Base-by-base conservation (phyloP, 2,329 filamentous ascomycete species). In the Didymella glomerata region DNA sequence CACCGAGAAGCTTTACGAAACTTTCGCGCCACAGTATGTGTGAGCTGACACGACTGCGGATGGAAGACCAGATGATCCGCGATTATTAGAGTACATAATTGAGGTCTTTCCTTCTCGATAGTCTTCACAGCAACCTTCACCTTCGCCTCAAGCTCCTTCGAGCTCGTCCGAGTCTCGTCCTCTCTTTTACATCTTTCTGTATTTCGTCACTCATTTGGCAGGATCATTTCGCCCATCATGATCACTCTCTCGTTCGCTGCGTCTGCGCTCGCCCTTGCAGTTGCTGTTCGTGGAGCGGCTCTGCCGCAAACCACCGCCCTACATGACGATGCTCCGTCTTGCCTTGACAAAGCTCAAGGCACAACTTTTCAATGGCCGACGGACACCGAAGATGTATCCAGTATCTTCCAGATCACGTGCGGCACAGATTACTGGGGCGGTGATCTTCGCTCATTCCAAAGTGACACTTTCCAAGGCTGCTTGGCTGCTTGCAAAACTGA, bases 371-470 rank as follows among this genome's bases (percentile, higher is more conserved):
- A 13, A 38, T 52, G 41, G 40, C 40, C 49, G 4, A 6, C 40
- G 13, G 16, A 45, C 10, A 45, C 24, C 18, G 49, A 52, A 11
- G 41, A 45, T 22, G 41, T 16, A 1, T 27, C 14, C 9, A 27
- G 18, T 13, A 20, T 45, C 14, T 52, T 52, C 2, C 14, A 45
- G 16, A 22, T 54, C 18, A 48, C 28, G 2, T 54, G 51, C 16
- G 51, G 51, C 2, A 40, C 16, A 11, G 51, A 54, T 11, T 54
- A 54, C 42, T 54, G 27, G 16, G 44, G 44, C n/a, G 51, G 51
- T 25, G 51, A 54, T 18, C 42, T 54, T 11, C 13, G 34, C 27
- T 54, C 51, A n/a, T 7, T 41, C 24, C 32, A 30, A 13, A 22
- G 22, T 4, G 51, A 40, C 24, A 40, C 42, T 10, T 54, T 54